Evolutionary conservation across 1,284 basidiomycete species (phyloP), one percentile per base, ranked within the genome.

Genomic region (Microbotryum silenes-acaulis): DNA sequence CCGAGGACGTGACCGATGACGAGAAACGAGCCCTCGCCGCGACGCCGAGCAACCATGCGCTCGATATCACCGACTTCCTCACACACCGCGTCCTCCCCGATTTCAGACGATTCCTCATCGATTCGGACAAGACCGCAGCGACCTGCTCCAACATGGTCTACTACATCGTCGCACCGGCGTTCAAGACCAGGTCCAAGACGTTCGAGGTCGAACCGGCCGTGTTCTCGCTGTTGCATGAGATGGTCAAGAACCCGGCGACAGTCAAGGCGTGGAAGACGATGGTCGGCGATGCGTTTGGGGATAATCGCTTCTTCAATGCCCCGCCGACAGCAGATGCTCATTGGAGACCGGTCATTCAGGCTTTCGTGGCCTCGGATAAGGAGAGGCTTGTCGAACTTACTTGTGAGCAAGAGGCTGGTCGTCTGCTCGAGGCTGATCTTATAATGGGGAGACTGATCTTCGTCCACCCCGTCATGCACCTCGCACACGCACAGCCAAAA

Each of bases 291-390:
- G 81, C 88, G 0, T 81, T 98, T 68, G 85, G 84, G 69, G 94
- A 98, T 73, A 83, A 82, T 64, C 82, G 89, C 51, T 84, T 97
- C 72, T 98, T 99, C 78, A 87, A 85, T 69, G 85, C 82, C 63
- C 80, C 78, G 59, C 79, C 82, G 33, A 77, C 78, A 31, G 78
- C 78, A 44, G 84, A 83, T 12, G 72, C 76, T 23, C 79, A 80
- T 59, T 99, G 93, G 91, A 83, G 82, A 69, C 80, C 84, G 0
- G 82, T 97, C 59, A 79, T 97, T 52, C 86, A 85, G 67, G 80
- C 86, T 7, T 75, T 96, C 54, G 87, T 94, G 73, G 86, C 89
- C 67, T 81, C 83, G 4, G 96, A 99, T 74, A 94, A 89, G 77
- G 84, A 89, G 45, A 84, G 89, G 0, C 82, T 98, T 63, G 76